Evolutionary conservation across 1,139 yeast genomes (phyloP), one percentile per base, ranked within the genome.

Genomic region (Hyphopichia pseudoburtonii): DNA sequence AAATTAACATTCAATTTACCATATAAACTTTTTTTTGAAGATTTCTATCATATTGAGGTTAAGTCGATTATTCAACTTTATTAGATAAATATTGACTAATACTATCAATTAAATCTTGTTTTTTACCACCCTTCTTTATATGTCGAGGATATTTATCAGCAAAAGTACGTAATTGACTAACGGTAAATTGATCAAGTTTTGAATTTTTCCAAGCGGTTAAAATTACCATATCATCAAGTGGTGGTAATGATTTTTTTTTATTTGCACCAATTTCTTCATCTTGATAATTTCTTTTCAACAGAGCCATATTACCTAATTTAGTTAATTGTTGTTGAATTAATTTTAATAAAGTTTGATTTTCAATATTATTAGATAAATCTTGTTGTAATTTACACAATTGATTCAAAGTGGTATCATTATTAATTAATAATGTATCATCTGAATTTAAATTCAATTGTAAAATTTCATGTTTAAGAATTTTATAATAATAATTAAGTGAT

Each of bases 401-500:
- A 37, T 58, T 46, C 14, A 42, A 37, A 5, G 55, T 50, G 3
- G 35, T 32, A 40, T 57, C 61, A 36, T 56, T 51, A 28, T 41
- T 47, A 29, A 23, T 29, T 22, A 47, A 34, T 17, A 34, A 44
- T 36, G 43, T 47, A 14, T 60, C 70, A 2, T 54, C 63, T 3
- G 57, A 60, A 2, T 64, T 61, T 12, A 71, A 59, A 41, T 78
- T 85, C 12, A 75, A 73, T 46, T 85, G 90, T 33, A 89, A 61
- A 14, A 87, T 70, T 42, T 80, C 78, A 39, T 86, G 84, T 50
- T 82, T 82, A 18, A 88, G 58, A 0, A 81, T 64, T 42, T 76
- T 73, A 56, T 80, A 83, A 50, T 82, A 85, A 66, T 79, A 82
- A 41, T 79, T 80, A 30, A 89, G 58, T 2, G 75, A 63, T 0